Base-by-base conservation (phyloP, 2,329 filamentous ascomycete genomes). In the Aspergillus oerlinghausenensis region DNA sequence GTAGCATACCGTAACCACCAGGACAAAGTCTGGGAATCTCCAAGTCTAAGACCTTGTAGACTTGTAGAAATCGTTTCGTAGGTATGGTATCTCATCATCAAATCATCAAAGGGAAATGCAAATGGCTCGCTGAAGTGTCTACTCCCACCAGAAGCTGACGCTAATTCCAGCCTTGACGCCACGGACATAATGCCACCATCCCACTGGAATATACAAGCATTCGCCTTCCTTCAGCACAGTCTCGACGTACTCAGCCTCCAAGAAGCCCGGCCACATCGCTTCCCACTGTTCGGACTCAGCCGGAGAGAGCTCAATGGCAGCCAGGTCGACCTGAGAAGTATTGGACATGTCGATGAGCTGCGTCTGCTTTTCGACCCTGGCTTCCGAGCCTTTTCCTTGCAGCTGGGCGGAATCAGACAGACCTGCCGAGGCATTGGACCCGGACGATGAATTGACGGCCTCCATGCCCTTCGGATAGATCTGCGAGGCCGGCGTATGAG, bases 161-260 rank as follows among this genome's bases (percentile, higher is more conserved):
- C 92, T 97, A 68, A 96, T 92, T 69, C 93, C 96, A 21, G 90
- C 84, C 55, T 85, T 91, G 67, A 97, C 70, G 51, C 91, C 91
- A 58, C 89, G 82, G 3, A 97, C 90, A 73, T 97, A 97, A 78
- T 99, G 94, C 94, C 94, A 99, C 93, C 94, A 99, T 0, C 93
- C 94, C 4, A 90, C 82, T 0, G 94, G 94, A 53, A 99, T 90
- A 70, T 96, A 94, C 53, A 99, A 71, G 61, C 86, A 88, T 53
- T 99, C 92, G 0, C 93, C 94, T 0, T 89, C 88, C 29, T 82
- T 84, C 5, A 99, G 75, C 1, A 97, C 82, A 1, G 76, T 87
- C 67, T 99, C 94, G 35, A 89, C 75, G 68, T 88, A 93, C 54
- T 82, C 77, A 1, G 89, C 79, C 0, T 80, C 72, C 50, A 72